These are phyloP conservation scores for Rhynchosporium agropyri DNA, from an alignment of 2,329 filamentous ascomycete species.

Conservation along the genomic window DNA sequence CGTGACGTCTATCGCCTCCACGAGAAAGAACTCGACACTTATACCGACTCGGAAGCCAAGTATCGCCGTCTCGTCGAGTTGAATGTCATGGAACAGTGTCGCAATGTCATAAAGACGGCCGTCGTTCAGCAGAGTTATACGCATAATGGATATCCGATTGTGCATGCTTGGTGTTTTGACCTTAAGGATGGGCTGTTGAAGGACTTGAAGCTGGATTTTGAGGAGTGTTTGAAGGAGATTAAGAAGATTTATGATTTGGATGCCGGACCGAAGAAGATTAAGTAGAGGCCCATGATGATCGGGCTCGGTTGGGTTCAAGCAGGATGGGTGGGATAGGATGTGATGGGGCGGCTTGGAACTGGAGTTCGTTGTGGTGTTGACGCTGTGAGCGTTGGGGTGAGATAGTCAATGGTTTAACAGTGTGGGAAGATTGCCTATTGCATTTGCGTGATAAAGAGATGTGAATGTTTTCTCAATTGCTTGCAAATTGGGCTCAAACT, in stretches of 20 bases:
- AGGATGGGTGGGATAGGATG: not conserved
- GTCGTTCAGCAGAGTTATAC: constrained; percentile 73
- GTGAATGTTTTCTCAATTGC: too few species aligned
- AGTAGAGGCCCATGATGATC: not conserved
- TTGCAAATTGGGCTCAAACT: too few species aligned
- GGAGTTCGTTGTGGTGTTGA: not conserved
- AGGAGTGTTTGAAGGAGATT: constrained; percentile 56
- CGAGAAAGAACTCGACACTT: constrained; percentile 68
- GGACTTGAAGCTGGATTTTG: constrained; percentile 65
- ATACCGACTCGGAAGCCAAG: constrained; percentile 60
- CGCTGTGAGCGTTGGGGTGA: not conserved
- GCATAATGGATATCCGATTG: constrained; percentile 65
- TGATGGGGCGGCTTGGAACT: not conserved
- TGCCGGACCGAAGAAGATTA: not conserved
- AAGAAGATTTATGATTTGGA: constrained; percentile 66
- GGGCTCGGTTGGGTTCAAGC: not conserved
- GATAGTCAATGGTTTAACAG: too few species aligned
- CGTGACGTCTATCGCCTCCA: constrained; percentile 74
- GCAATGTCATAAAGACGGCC: constrained; percentile 78
- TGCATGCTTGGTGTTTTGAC: constrained; percentile 75
- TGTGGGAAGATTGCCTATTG: not conserved
- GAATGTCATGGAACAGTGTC: constrained; percentile 78
- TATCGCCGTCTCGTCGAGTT: constrained; percentile 77
- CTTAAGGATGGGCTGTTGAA: constrained; percentile 68
- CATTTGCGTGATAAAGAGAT: not conserved